phyloP scores from a whole-genome alignment of 495 filamentous ascomycete genomes.

The Letharia lupina region DNA sequence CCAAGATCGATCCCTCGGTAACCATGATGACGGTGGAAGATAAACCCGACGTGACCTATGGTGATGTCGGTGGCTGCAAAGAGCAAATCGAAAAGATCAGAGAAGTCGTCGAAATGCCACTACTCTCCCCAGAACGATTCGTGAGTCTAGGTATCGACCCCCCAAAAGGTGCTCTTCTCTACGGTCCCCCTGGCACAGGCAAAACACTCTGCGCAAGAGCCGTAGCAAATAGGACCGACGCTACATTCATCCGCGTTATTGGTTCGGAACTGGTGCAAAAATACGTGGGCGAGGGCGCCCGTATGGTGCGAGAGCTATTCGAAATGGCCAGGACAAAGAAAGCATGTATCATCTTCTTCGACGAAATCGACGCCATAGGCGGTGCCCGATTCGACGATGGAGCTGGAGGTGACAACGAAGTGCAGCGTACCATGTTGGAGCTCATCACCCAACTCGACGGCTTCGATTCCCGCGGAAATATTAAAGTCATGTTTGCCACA shows the following conservation, averaged over 20 bases:
- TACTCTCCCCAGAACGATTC: slow-evolving; percentile 93
- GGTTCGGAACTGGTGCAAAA: slow-evolving; percentile 96
- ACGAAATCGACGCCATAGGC: slow-evolving; percentile 96
- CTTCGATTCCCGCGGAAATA: slow-evolving; percentile 95
- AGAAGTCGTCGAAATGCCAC: slow-evolving; percentile 96
- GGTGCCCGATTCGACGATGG: slow-evolving; percentile 98
- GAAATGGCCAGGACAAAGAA: slow-evolving; percentile 99
- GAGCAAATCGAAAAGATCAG: slow-evolving; percentile 98
- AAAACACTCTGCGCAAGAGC: slow-evolving; percentile 97
- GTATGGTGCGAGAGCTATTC: slow-evolving; percentile 97
- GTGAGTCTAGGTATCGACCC: slow-evolving; percentile 97
- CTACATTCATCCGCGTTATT: slow-evolving; percentile 97
- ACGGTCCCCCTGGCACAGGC: slow-evolving; percentile 93
- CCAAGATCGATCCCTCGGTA: slow-evolving; percentile 97
- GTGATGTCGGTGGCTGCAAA: slow-evolving; percentile 97
- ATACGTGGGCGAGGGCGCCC: slow-evolving; percentile 94
- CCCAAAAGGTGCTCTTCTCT: slow-evolving; percentile 92
- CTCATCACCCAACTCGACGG: slow-evolving; percentile 97
- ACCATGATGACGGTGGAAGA: slow-evolving; percentile 99
- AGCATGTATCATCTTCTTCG: slow-evolving; percentile 99
- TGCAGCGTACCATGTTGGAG: slow-evolving; percentile 98
- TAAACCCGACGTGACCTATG: slow-evolving; percentile 98
- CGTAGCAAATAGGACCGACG: slow-evolving; percentile 94
- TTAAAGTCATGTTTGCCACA: slow-evolving; percentile 99
- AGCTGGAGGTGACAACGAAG: slow-evolving; percentile 95